Conservation (phyloP, 2,329 filamentous ascomycete genomes). For the Pochonia chlamydosporia region DNA sequence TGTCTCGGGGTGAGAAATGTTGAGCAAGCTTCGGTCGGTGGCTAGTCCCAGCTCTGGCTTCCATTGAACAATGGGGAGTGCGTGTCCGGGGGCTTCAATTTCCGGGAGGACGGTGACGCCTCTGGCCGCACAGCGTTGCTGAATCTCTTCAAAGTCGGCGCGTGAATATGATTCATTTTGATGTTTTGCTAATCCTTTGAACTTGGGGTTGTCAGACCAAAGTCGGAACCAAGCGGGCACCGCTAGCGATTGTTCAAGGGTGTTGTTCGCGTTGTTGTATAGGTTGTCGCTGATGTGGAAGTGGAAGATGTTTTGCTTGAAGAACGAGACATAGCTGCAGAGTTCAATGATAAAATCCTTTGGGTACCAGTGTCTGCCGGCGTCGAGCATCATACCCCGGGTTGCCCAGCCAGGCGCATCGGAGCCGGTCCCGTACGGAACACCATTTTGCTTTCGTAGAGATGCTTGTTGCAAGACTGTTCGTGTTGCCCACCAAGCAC, state of each 20-base stretch:
- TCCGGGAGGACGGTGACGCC: slow-evolving; percentile 48
- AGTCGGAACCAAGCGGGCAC: slow-evolving; percentile 41
- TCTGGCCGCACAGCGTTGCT: slow-evolving; percentile 39
- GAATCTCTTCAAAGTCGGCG: slow-evolving; percentile 40
- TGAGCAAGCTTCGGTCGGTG: slow-evolving; percentile 37
- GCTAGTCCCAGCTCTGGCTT: slow-evolving; percentile 42
- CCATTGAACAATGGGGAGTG: slow-evolving; percentile 46
- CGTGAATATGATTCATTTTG: slow-evolving; percentile 41
- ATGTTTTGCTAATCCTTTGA: slow-evolving; percentile 43
- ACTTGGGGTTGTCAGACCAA: slow-evolving; percentile 31
- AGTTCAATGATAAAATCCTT: slow-evolving; percentile 47
- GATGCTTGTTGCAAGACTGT: slow-evolving; percentile 46
- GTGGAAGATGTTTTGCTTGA: slow-evolving; percentile 50
- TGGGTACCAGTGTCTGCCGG: slow-evolving; percentile 50
- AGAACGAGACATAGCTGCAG: slow-evolving; percentile 46
- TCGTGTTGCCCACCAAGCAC: slow-evolving; percentile 52
- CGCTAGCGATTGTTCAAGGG: slow-evolving; percentile 47
- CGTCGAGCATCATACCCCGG: slow-evolving; percentile 44
- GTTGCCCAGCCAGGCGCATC: slow-evolving; percentile 47
- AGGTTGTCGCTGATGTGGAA: slow-evolving; percentile 50
- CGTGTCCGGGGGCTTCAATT: slow-evolving; percentile 48
- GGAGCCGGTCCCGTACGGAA: slow-evolving; percentile 34
- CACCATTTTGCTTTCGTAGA: slow-evolving; percentile 28
- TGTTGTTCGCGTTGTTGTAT: slow-evolving; percentile 38
- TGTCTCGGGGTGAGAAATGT: slow-evolving; percentile 43